A percentile compares a stretch with the other conserved stretches of the same genome.
These are phyloP conservation scores for Metschnikowia dekortorum DNA, from an alignment of 805 yeast genomes.

Conservation along the genomic window DNA sequence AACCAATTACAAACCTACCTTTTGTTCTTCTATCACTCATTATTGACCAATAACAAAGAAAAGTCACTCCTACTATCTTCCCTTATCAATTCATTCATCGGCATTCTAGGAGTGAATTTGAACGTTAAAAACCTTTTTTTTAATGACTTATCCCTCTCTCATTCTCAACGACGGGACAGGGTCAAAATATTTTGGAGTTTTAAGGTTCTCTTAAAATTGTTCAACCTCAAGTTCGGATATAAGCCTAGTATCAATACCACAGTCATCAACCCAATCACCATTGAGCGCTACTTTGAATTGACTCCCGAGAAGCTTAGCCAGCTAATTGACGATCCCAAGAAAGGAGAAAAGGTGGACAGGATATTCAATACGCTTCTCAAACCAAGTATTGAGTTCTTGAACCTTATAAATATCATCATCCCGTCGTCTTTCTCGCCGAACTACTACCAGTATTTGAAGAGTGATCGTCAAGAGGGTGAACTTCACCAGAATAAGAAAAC, in stretches of 20 bases:
- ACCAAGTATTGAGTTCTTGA: conserved; percentile 42
- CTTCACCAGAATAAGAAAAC: conserved; percentile 7
- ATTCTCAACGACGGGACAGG: conserved; percentile 34
- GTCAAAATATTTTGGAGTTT: conserved; percentile 46
- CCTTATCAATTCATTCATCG: conserved; percentile 40
- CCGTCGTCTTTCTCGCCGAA: conserved; percentile 46
- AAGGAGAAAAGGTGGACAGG: conserved; percentile 21
- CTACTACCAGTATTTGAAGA: conserved; percentile 38
- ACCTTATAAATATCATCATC: conserved; percentile 40
- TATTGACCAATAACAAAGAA: conserved; percentile 40
- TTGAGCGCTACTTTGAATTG: conserved; percentile 40
- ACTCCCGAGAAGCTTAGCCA: conserved; percentile 41
- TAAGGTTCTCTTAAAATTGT: conserved; percentile 39
- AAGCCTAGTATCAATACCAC: conserved; percentile 45
- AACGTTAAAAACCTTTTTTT: conserved; percentile 39
- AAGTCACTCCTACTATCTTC: conserved; percentile 35
- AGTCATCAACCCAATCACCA: conserved; percentile 44
- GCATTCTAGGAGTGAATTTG: conserved; percentile 39
- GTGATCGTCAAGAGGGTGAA: conserved; percentile 17
- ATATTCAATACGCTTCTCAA: conserved; percentile 33
- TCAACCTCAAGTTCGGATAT: conserved; percentile 41
- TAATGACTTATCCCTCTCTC: conserved; percentile 42
- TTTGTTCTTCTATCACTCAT: conserved; percentile 45
- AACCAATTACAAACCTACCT: conserved; percentile 49
- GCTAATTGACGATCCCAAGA: conserved; percentile 21